phyloP scores from a whole-genome alignment of 1,284 basidiomycete species.

The Ceratobasidium sp. region DNA sequence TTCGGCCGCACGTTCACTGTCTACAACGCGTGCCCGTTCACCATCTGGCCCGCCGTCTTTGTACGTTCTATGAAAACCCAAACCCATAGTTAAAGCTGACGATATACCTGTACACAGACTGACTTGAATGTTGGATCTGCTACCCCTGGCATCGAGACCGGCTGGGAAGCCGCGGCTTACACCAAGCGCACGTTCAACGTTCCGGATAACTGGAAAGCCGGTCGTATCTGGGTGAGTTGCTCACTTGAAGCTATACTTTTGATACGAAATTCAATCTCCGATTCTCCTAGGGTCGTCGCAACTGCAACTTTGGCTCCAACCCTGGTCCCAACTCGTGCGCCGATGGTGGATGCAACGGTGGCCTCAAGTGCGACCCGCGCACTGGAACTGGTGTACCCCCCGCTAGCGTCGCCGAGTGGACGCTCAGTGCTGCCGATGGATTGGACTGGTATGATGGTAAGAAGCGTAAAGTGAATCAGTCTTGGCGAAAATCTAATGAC shows the following conservation, averaged over 20 bases:
- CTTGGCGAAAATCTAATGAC: not conserved
- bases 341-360: constrained; percentile 58
- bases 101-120: constrained; percentile 6
- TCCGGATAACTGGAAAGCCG: constrained; percentile 58
- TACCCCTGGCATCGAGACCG: constrained; percentile 45
- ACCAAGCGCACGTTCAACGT: constrained; percentile 54
- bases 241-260: not conserved
- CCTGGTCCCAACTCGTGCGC: constrained; percentile 62
- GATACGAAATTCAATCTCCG: not conserved
- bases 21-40: constrained; percentile 9
- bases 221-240: constrained; percentile 55
- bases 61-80: not conserved
- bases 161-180: constrained; percentile 56
- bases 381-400: too few relatives aligned
- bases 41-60: constrained; percentile 43
- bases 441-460: constrained; percentile 44
- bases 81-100: too few relatives aligned
- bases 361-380: constrained; percentile 54
- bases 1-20: constrained; percentile 55
- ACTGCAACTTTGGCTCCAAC: constrained; percentile 56
- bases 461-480: too few relatives aligned
- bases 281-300: constrained; percentile 53
- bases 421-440: constrained; percentile 37
- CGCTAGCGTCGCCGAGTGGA: constrained; percentile 43
- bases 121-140: constrained; percentile 43